Conservation (phyloP, 768 basidiomycete genomes). For the Solioccasus polychromus region DNA sequence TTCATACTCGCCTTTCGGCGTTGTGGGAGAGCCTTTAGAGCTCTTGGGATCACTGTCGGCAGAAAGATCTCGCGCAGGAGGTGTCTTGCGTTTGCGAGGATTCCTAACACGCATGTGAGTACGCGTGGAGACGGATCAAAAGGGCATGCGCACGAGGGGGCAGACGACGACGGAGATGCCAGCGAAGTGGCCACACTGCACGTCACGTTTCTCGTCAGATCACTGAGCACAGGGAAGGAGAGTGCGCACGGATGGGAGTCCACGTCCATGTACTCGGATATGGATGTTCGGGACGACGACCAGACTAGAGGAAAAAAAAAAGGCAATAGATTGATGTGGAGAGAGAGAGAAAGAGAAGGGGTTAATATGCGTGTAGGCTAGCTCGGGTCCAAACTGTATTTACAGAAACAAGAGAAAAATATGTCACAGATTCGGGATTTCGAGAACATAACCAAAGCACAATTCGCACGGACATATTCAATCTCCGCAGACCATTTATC, state of each 20-base stretch:
- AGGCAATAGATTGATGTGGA: too few species aligned
- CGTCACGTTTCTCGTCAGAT: conserved; percentile 15
- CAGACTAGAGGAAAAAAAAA: conserved; percentile 6
- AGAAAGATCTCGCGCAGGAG: conserved; percentile 24
- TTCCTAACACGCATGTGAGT: conserved; percentile 23
- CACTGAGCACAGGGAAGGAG: conserved; percentile 3
- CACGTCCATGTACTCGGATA: conserved; percentile 20
- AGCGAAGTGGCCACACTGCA: conserved; percentile 12
- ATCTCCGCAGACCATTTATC: conserved; percentile 31
- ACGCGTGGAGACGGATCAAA: conserved; percentile 17
- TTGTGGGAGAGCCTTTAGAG: conserved; percentile 8
- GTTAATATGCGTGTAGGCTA: conserved; percentile 35
- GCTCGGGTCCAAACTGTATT: conserved; percentile 38
- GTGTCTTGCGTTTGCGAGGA: conserved; percentile 40
- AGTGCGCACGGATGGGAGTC: conserved; percentile 18
- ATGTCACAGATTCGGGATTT: conserved; percentile 40
- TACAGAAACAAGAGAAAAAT: conserved; percentile 40
- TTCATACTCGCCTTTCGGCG: conserved; percentile 54
- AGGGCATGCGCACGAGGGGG: conserved; percentile 20
- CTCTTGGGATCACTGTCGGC: conserved; percentile 12
- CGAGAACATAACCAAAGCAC: conserved; percentile 38
- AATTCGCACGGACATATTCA: conserved; percentile 34
- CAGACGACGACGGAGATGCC: conserved; percentile 13
- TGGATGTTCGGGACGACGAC: conserved; percentile 3
- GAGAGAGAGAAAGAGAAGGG: conserved; percentile 17